Base-by-base conservation (phyloP, 306 rosid species). In the Lathyrus aphaca region DNA sequence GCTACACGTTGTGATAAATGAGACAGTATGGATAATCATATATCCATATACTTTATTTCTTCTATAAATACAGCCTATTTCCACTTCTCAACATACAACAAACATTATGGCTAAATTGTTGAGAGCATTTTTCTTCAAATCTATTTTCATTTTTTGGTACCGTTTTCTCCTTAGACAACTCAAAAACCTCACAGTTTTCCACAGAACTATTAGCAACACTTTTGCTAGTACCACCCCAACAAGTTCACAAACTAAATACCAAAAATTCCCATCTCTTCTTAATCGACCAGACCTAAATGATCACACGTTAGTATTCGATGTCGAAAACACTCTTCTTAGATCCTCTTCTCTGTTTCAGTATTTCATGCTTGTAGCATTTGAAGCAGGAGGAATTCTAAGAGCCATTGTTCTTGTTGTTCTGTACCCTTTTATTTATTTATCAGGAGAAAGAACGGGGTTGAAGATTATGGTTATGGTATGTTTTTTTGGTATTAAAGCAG, bases 331-430 rank as follows among this genome's bases (percentile, higher is more conserved):
- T 32, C 51, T 93, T 25, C 59, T 93, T 17, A 90, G 71, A 68
- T 84, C 94, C 19, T 49, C 83, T 23, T 87, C 81, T 71, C 8
- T 80, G 39, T 90, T 90, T 64, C 82, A 93, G 3, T 90, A 90
- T 72, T 93, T 93, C 86, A 88, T 90, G 97, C 88, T 93, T 6
- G 97, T 88, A 46, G 97, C 98, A 2, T 90, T 93, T 40, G 98
- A 93, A 76, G 91, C 90, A 1, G 96, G 96, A 18, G 82, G 89
- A 14, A 44, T 82, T 0, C 2, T 90, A 3, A 74, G 98, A 74
- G 90, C 90, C 29, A 4, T 81, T 6, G 2, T 81, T 8, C 80
- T 90, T 0, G 59, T 88, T 21, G 74, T 88, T 3, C 12, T 78
- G 1, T 90, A 85, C 85, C 98, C 98, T 71, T 35, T 90, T 3